Base-by-base conservation (phyloP, 108 stramenopile genomes). In the Bacterosira constricta region DNA sequence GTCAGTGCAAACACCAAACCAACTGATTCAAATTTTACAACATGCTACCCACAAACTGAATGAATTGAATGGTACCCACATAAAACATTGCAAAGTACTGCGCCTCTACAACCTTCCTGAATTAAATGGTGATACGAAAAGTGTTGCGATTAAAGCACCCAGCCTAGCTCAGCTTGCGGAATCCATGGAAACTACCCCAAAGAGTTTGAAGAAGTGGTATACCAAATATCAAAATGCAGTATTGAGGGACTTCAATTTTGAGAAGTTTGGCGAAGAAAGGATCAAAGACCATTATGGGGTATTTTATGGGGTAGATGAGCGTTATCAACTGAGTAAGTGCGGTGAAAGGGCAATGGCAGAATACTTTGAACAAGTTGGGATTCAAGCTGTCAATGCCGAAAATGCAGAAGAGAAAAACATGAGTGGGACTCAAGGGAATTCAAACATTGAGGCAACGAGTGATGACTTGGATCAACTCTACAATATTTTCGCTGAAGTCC, bases 31-130 rank as follows among this genome's bases (percentile, higher is more conserved):
- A 46, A 73, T 55, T 35, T 41, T 73, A 1, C 54, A 63, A 45
- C 55, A 63, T 25, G 63, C 53, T n/a, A 63, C 72, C 12, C 31
- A 64, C 53, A 64, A 73, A 56, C 53, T 73, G 11, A 73, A 73
- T 46, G 72, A 73, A 38, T 46, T 73, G 38, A 20, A 36, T 46
- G 72, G 54, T 25, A 63, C 54, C 15, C 4, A 10, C 26, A 32
- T 37, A 12, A 50, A 51, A 17, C 72, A 63, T 31, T 47, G 44
- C 42, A 64, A 32, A 64, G 20, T n/a, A 32, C 35, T 49, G 31
- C 63, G 63, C 21, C 63, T 64, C 21, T 47, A 64, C 34, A 49
- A 64, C 46, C 63, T 66, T 37, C 21, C 36, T 3, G 47, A 51
- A 31, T 45, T 62, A n/a, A 62, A 44, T 30, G 39, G 61, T 18